Evolutionary conservation across 352 stramenopile species (phyloP).

Genomic region (Phytophthora tentaculata): DNA sequence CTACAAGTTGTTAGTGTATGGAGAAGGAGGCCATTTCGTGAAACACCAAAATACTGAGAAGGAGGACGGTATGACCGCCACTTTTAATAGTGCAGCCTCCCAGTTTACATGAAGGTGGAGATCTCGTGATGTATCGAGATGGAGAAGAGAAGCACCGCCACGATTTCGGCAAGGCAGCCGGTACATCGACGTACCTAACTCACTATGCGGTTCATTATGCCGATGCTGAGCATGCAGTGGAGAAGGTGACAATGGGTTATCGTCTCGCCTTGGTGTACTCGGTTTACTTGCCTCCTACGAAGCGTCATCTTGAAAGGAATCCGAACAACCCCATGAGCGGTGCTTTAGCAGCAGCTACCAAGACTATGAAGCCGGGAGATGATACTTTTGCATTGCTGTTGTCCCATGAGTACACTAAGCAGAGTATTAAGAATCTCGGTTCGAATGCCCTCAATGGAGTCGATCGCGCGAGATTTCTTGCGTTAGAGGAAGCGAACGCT

Average conservation of each 20-base stretch:
- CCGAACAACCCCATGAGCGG: no score
- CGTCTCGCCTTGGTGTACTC: conserved; percentile 33
- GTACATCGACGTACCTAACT: conserved; percentile 16
- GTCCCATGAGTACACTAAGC: no score
- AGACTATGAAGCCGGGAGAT: no score
- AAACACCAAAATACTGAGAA: conserved; percentile 64
- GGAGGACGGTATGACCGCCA: conserved; percentile 55
- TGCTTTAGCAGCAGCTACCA: no score
- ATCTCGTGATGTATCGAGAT: conserved; percentile 29
- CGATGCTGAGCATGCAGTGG: conserved; percentile 28
- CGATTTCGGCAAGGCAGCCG: conserved; percentile 25
- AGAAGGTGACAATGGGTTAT: conserved; percentile 30
- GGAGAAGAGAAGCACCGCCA: conserved; percentile 16
- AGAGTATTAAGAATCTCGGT: no score
- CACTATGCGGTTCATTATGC: conserved; percentile 38
- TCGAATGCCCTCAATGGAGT: no score
- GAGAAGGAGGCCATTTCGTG: conserved; percentile 1
- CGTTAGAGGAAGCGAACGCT: no score
- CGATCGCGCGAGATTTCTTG: no score
- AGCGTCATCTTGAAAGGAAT: conserved; percentile 1
- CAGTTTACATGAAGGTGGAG: conserved; percentile 25
- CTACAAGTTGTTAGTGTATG: conserved; percentile 64
- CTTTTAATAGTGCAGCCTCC: conserved; percentile 48
- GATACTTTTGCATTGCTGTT: no score
- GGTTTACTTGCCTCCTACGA: conserved; percentile 27